Percentiles rank a stretch among this genome's conserved stretches.
Conservation (phyloP, 371 early-diverging fungal genomes). For the Actinomucor elegans region DNA sequence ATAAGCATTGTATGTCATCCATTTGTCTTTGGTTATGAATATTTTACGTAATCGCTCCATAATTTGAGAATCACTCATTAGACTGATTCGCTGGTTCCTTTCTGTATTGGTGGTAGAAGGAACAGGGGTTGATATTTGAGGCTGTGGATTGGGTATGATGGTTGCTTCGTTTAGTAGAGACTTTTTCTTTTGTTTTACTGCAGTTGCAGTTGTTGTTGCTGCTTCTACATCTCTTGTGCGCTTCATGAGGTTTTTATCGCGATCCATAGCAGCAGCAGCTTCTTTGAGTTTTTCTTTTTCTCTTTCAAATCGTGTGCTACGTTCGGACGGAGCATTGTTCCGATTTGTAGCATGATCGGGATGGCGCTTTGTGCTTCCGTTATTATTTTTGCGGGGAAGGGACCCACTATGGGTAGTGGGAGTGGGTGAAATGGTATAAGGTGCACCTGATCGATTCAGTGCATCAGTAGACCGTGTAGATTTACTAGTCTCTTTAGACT, state of each 20-base stretch:
- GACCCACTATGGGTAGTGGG: slow-evolving; percentile 7
- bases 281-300: slow-evolving; percentile 29
- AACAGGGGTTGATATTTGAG: slow-evolving; percentile 29
- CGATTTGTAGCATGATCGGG: slow-evolving; percentile 1
- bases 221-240: not conserved
- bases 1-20: not conserved
- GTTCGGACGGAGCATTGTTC: slow-evolving; percentile 1
- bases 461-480: too few species aligned
- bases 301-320: slow-evolving; percentile 18
- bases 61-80: slow-evolving; percentile 84
- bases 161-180: not conserved
- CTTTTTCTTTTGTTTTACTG: not conserved
- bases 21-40: not conserved
- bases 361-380: not conserved
- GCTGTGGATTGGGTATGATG: slow-evolving; percentile 20
- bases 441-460: too few species aligned
- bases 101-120: slow-evolving; percentile 17
- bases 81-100: slow-evolving; percentile 67
- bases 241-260: slow-evolving; percentile 13
- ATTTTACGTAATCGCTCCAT: slow-evolving; percentile 77
- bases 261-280: slow-evolving; percentile 22
- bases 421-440: slow-evolving; percentile 11
- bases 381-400: slow-evolving; percentile 5
- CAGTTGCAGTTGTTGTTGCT: not conserved
- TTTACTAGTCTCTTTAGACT: too few species aligned